Evolutionary conservation across 176 grass and related monocot species (phyloP).

Genomic region (Lolium perenne): DNA sequence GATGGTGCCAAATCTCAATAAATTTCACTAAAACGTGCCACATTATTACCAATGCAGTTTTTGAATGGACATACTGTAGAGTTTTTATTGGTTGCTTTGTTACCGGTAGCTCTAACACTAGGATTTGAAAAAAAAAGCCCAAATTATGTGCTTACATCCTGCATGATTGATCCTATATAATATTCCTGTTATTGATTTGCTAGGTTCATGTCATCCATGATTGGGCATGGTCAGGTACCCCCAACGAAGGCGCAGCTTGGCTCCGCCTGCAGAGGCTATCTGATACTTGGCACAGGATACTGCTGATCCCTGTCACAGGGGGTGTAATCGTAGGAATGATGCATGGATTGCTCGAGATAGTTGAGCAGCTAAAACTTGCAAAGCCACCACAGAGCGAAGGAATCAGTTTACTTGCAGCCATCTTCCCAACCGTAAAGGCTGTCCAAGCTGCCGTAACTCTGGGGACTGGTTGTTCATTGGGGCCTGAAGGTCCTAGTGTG

Average conservation of each 20-base stretch:
- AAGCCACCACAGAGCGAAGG: slow-evolving; percentile 62
- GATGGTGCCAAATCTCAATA: background rate
- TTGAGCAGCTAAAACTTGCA: slow-evolving; percentile 76
- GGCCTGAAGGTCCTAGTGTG: slow-evolving; percentile 92
- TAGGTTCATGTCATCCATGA: slow-evolving; percentile 98
- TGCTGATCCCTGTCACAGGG: slow-evolving; percentile 90
- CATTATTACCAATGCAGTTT: background rate
- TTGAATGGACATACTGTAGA: background rate
- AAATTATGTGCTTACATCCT: slow-evolving; percentile 32
- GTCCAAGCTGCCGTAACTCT: slow-evolving; percentile 89
- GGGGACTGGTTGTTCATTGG: slow-evolving; percentile 90
- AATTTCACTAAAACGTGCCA: background rate
- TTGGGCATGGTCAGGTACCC: slow-evolving; percentile 98
- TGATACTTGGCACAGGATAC: slow-evolving; percentile 96
- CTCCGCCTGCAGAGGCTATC: slow-evolving; percentile 83
- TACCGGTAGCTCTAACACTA: background rate
- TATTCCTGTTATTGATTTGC: slow-evolving; percentile 40
- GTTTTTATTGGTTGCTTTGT: background rate
- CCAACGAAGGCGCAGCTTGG: slow-evolving; percentile 96
- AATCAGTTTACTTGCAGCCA: slow-evolving; percentile 69
- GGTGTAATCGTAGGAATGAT: slow-evolving; percentile 97
- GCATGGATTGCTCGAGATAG: slow-evolving; percentile 90
- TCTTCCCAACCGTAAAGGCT: slow-evolving; percentile 84
- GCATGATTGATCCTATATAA: slow-evolving; percentile 52
- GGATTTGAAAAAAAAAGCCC: slow-evolving; percentile 18